Base-by-base conservation (phyloP, 78 protist genomes). In the Isochrysis galbana region DNA sequence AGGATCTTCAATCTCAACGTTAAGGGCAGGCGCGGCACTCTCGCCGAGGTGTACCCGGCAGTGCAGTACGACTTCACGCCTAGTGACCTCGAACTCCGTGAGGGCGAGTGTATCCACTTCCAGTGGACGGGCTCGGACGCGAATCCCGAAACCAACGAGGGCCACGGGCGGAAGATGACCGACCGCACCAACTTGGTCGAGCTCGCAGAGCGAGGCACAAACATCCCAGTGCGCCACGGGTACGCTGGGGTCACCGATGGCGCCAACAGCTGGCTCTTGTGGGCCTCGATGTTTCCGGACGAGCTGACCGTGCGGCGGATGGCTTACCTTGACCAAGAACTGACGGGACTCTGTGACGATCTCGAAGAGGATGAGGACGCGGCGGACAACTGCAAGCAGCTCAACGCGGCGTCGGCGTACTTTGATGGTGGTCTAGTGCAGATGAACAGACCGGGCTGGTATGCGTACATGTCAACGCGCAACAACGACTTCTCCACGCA, bases 401-500 rank as follows among this genome's bases (percentile, higher is more conserved):
- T 97, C 72, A 97, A 97, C 91, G 93, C 91, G n/a, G 96, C 96
- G 42, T 22, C 96, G 36, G 82, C 93, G 32, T 54, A 91, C 77
- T 94, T 95, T 87, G 95, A 95, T 87, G 94, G 90, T 44, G 96
- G 96, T 69, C 95, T 90, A 25, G 45, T 34, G 54, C 42, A 90
- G 78, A 80, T 94, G 92, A 32, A 39, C 67, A n/a, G n/a, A n/a
- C n/a, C n/a, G n/a, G 82, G 91, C 4, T 97, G 98, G 38, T 95
- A 61, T 93, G 44, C 90, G 87, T 97, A 72, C 97, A 91, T 96
- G 94, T 95, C 96, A n/a, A 94, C 98, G 39, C 97, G 99, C 91
- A 97, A 97, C 97, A 96, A 97, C 95, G 92, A 97, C 95, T 97
- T 97, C 93, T 84, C 95, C 44, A 97, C 97, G 94, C 95, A 98